These are phyloP conservation scores for Podosphaera aphanis DNA, from an alignment of 2,329 filamentous ascomycete genomes.

Conservation along the genomic window DNA sequence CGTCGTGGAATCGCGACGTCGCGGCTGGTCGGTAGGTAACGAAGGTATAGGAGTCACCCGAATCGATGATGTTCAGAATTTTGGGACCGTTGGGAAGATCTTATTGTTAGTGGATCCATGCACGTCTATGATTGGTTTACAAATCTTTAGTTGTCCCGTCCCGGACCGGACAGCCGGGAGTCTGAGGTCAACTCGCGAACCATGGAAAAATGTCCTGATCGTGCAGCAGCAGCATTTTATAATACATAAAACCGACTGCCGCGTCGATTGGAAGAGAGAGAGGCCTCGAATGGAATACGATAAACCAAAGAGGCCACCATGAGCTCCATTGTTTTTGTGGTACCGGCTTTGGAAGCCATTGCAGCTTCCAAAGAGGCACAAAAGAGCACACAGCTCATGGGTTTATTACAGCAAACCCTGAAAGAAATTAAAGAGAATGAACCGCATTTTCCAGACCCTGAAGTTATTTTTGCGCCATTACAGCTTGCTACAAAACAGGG, in stretches of 20 bases:
- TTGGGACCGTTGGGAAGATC: not conserved
- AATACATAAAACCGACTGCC: not conserved
- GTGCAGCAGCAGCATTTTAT: not conserved
- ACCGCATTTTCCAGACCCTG: conserved; percentile 61
- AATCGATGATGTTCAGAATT: not conserved
- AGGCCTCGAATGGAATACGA: conserved; percentile 11
- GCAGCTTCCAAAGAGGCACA: conserved; percentile 76
- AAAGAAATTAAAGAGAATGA: conserved; percentile 70
- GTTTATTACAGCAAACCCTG: conserved; percentile 60
- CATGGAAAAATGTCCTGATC: not conserved
- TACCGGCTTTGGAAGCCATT: conserved; percentile 80
- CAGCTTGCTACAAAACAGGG: conserved; percentile 72
- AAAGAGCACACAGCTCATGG: conserved; percentile 62
- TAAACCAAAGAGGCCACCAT: conserved; percentile 29
- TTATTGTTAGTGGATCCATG: not conserved
- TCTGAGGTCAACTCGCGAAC: not conserved
- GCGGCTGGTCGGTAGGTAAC: conserved; percentile 1
- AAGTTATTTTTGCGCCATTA: conserved; percentile 74
- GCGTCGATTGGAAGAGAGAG: not conserved
- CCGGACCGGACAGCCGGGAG: not conserved
- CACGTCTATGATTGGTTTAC: not conserved
- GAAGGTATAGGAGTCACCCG: not conserved
- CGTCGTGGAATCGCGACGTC: conserved; percentile 8
- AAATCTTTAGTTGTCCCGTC: not conserved
- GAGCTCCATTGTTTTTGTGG: conserved; percentile 89